phyloP scores from a whole-genome alignment of 805 yeast species.

The Kuraishia ogatae region DNA sequence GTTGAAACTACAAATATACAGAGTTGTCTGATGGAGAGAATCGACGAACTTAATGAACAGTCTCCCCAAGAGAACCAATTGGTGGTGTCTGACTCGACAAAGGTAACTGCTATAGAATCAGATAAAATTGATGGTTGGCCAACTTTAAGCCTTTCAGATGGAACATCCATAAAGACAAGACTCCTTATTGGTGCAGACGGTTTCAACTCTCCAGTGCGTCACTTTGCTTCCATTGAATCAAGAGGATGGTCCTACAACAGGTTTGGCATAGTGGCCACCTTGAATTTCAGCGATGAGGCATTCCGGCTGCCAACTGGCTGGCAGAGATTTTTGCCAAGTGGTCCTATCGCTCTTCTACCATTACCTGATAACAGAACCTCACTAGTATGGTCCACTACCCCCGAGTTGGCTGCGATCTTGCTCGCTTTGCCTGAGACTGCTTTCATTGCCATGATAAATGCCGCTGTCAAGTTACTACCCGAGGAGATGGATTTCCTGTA shows the following conservation, averaged over 20 bases:
- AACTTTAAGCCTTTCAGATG: conserved; percentile 54
- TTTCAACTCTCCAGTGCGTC: conserved; percentile 84
- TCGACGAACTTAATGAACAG: conserved; percentile 30
- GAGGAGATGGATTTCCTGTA: conserved; percentile 72
- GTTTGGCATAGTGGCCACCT: conserved; percentile 89
- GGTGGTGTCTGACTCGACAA: conserved; percentile 54
- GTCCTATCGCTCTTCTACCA: conserved; percentile 90
- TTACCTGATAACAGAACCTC: conserved; percentile 83
- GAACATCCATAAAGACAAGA: conserved; percentile 55
- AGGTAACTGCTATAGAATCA: conserved; percentile 47
- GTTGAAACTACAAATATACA: conserved; percentile 83
- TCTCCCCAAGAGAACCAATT: conserved; percentile 15
- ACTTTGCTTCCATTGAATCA: conserved; percentile 70
- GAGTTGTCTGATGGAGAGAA: conserved; percentile 51
- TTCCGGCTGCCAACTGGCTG: conserved; percentile 63
- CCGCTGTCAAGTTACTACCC: conserved; percentile 72
- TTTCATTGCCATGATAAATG: conserved; percentile 70
- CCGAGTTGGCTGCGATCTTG: conserved; percentile 60
- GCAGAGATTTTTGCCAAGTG: conserved; percentile 88
- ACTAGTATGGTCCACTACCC: conserved; percentile 87
- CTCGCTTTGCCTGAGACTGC: conserved; percentile 48
- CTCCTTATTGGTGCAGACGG: conserved; percentile 95
- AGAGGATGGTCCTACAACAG: conserved; percentile 89
- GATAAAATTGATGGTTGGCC: conserved; percentile 60
- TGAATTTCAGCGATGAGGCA: conserved; percentile 67